These are phyloP conservation scores for Botrytis tulipae DNA, from an alignment of 2,329 filamentous ascomycete genomes.

Conservation along the genomic window DNA sequence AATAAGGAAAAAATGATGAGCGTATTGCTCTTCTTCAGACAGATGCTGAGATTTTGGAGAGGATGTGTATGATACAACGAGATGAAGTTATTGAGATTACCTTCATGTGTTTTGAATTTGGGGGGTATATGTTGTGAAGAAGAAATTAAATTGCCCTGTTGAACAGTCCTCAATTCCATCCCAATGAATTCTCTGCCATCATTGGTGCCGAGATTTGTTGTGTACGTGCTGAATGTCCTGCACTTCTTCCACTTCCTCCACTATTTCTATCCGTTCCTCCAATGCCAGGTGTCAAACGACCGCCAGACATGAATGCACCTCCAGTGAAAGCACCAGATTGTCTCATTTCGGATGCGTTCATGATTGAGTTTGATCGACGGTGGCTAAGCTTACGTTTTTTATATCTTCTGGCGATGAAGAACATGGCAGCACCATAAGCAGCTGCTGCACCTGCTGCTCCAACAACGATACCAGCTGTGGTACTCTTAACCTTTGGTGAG, in stretches of 20 bases:
- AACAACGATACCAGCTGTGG: constrained; percentile 63
- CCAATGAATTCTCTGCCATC: constrained; percentile 74
- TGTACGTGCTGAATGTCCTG: constrained; percentile 51
- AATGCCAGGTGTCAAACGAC: constrained; percentile 40
- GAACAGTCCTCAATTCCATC: constrained; percentile 61
- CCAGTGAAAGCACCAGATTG: constrained; percentile 51
- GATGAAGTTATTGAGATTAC: constrained; percentile 19
- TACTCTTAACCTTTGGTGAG: constrained; percentile 59
- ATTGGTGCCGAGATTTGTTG: constrained; percentile 71
- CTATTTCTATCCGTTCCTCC: constrained; percentile 46
- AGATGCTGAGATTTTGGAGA: constrained; percentile 23
- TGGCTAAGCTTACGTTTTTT: constrained; percentile 63
- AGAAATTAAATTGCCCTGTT: constrained; percentile 23
- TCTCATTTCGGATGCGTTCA: constrained; percentile 50
- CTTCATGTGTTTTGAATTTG: constrained; percentile 21
- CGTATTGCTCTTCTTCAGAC: constrained; percentile 28
- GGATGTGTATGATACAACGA: constrained; percentile 33
- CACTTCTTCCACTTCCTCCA: constrained; percentile 52
- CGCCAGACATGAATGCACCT: constrained; percentile 45
- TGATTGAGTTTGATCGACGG: constrained; percentile 59
- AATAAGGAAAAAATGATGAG: constrained; percentile 30
- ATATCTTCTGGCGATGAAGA: constrained; percentile 71
- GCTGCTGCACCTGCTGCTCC: constrained; percentile 65
- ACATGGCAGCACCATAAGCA: constrained; percentile 73
- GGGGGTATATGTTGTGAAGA: constrained; percentile 31